A percentile compares a stretch with the other conserved stretches of the same genome.
phyloP scores from a whole-genome alignment of 2,329 filamentous ascomycete genomes.

The Calonectria ilicicola region DNA sequence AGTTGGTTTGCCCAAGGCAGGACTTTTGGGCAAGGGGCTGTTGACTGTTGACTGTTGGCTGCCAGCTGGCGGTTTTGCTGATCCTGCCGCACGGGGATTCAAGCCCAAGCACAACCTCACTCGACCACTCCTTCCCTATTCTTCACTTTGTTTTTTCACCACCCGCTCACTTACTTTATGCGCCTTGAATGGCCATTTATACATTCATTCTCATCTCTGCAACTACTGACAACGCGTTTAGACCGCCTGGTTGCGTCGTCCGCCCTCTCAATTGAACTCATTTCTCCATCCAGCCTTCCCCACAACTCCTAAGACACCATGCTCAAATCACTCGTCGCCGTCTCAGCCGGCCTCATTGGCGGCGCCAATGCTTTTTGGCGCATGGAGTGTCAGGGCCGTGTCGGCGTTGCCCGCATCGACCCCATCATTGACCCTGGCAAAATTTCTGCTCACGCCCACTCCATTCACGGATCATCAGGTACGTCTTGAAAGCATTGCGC shows the following conservation, averaged over 20 bases:
- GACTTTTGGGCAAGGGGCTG: neutral
- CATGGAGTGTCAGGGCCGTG: constrained; percentile 81
- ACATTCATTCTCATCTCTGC: constrained; percentile 26
- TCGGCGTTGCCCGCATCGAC: constrained; percentile 80
- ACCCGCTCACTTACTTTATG: neutral
- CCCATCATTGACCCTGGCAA: constrained; percentile 76
- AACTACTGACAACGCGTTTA: constrained; percentile 32
- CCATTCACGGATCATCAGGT: constrained; percentile 82
- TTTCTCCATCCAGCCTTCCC: constrained; percentile 10
- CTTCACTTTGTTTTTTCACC: neutral
- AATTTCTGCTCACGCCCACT: constrained; percentile 76
- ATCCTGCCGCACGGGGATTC: constrained; percentile 2
- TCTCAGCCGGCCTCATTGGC: constrained; percentile 50
- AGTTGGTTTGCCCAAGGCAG: neutral
- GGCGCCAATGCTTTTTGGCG: constrained; percentile 83
- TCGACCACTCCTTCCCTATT: constrained; percentile 23
- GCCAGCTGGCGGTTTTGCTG: constrained; percentile 12
- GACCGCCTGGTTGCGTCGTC: constrained; percentile 52
- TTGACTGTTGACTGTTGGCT: neutral
- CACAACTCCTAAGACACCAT: constrained; percentile 40
- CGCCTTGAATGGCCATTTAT: neutral
- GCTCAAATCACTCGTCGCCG: constrained; percentile 48
- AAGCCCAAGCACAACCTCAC: neutral
- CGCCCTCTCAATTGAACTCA: constrained; percentile 42
- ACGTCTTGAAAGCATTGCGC: constrained; percentile 55